Evolutionary conservation across 768 basidiomycete species (phyloP).

Genomic region (Lactarius tabidus): DNA sequence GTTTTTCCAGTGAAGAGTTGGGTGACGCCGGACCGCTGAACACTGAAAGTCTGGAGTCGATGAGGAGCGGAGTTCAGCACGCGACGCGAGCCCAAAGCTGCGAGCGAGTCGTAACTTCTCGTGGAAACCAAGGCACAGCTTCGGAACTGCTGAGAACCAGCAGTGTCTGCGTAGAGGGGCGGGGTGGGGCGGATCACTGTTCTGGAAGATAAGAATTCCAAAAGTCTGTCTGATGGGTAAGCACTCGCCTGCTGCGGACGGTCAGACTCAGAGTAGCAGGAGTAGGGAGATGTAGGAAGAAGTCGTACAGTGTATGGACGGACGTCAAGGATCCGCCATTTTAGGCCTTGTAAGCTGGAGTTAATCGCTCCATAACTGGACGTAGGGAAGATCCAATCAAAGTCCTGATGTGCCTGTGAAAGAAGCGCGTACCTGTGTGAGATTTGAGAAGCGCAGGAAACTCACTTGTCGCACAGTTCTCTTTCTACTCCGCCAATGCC

Average conservation of each 20-base stretch:
- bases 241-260: slow-evolving; percentile 14
- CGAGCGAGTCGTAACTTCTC: not conserved
- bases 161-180: not conserved
- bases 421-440: slow-evolving; percentile 3
- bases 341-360: slow-evolving; percentile 18
- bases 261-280: slow-evolving; percentile 5
- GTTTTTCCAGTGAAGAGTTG: slow-evolving; percentile 9
- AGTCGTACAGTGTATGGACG: too few relatives aligned
- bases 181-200: slow-evolving; percentile 3
- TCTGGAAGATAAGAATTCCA: not conserved
- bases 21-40: not conserved
- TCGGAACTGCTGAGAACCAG: not conserved
- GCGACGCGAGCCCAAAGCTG: not conserved
- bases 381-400: not conserved
- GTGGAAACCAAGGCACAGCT: not conserved
- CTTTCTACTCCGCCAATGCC: not conserved
- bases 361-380: slow-evolving; percentile 19
- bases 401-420: not conserved
- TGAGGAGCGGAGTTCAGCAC: slow-evolving; percentile 4
- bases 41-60: slow-evolving; percentile 1
- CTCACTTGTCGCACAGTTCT: not conserved
- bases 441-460: slow-evolving; percentile 7
- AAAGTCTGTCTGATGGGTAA: not conserved
- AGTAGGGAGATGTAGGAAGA: not conserved
- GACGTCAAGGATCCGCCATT: slow-evolving; percentile 8